Evolutionary conservation across 129 eudicot species (phyloP), one percentile per base, ranked within the genome.

Genomic region (Helianthus tuberosus): DNA sequence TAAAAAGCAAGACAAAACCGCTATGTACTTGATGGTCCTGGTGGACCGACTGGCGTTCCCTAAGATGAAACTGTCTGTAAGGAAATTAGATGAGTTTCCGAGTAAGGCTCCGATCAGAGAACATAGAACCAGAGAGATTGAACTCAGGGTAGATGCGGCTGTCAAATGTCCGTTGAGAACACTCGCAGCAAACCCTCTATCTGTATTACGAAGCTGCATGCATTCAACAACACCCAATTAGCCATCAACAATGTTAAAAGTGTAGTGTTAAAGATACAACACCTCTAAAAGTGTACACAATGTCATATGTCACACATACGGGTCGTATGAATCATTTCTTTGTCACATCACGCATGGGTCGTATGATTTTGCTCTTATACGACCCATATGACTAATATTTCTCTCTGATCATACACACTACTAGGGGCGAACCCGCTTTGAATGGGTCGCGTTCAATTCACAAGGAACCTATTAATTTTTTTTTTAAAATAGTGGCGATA

Each of bases 81-180:
- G 66, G 17, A 73, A 53, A 78, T 79, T 75, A 0, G 84, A 64
- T 1, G 90, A 75, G 78, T 80, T 84, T 46, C 96, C 96, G 1
- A 93, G 74, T 84, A 89, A 83, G 29, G 98, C 88, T 35, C 92
- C 96, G 1, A 90, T 86, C 5, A 93, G 69, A 11, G 96, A 88
- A 53, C 88, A 78, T 10, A 93, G 72, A 11, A 78, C 90, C 25
- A 88, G 73, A 13, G 89, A 86, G 71, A 88, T 83, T 44, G 96
- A 90, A 53, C 88, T 73, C 12, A 90, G 69, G 16, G 88, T 84
- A 27, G 84, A 82, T 2, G 98, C 84, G 44, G 98, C 98, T 1
- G 90, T 72, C 68, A 90, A 38, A 82, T 83, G 88, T 68, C 83
- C 71, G 60, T 73, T 71, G 2, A 90, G 82, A 46, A 90, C 96